A percentile compares a stretch with the other conserved stretches of the same genome.
phyloP scores from a whole-genome alignment of 1,284 basidiomycete genomes.

The Papiliotrema flavescens region DNA sequence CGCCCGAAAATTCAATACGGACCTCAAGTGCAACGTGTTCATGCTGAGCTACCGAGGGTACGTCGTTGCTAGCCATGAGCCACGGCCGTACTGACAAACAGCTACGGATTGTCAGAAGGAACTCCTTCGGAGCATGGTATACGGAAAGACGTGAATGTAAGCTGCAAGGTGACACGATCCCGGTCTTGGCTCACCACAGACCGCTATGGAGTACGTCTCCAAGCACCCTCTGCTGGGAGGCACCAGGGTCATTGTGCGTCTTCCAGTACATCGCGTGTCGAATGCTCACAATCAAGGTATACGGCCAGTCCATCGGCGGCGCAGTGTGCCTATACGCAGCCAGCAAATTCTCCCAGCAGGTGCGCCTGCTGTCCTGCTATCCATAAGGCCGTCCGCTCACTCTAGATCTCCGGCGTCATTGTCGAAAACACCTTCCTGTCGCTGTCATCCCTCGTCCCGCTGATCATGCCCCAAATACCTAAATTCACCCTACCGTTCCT shows the following conservation, averaged over 20 bases:
- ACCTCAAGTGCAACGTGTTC: slow-evolving; percentile 60
- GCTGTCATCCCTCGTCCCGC: slow-evolving; percentile 72
- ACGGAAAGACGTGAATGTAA: slow-evolving; percentile 73
- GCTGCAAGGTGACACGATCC: slow-evolving; percentile 18
- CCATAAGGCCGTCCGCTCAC: too few relatives aligned
- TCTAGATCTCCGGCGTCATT: slow-evolving; percentile 55
- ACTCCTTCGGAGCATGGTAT: slow-evolving; percentile 78
- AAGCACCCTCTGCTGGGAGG: slow-evolving; percentile 64
- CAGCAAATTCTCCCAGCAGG: slow-evolving; percentile 64
- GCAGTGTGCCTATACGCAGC: slow-evolving; percentile 88
- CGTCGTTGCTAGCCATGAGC: slow-evolving; percentile 3
- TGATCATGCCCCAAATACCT: slow-evolving; percentile 71
- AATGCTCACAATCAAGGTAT: slow-evolving; percentile 51
- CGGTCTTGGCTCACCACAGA: slow-evolving; percentile 32
- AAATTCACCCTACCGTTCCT: slow-evolving; percentile 51
- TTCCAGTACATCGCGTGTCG: not conserved
- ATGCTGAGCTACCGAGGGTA: slow-evolving; percentile 47
- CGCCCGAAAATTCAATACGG: slow-evolving; percentile 76
- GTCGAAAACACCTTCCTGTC: slow-evolving; percentile 92
- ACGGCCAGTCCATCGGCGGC: slow-evolving; percentile 95
- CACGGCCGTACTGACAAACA: slow-evolving; percentile 1
- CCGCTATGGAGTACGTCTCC: slow-evolving; percentile 68
- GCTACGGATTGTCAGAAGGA: slow-evolving; percentile 80
- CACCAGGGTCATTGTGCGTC: slow-evolving; percentile 60
- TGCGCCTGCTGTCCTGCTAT: too few relatives aligned